phyloP scores from a whole-genome alignment of 352 stramenopile genomes.

The Pythium coloratum region DNA sequence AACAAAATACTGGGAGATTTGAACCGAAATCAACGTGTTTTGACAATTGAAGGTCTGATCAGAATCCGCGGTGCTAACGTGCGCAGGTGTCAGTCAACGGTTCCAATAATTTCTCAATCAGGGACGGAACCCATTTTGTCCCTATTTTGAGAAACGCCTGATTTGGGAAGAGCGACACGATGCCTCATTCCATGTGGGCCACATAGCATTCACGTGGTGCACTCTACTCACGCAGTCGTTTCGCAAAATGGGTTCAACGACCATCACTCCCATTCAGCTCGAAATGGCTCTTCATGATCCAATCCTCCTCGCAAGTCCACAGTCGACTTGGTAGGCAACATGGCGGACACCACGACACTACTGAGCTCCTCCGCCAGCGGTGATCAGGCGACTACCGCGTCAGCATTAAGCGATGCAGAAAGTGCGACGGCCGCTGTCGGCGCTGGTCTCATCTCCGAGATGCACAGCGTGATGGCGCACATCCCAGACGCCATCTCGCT shows the following conservation, averaged over 20 bases:
- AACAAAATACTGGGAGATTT: too few relatives aligned
- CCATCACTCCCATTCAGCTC: constrained; percentile 9
- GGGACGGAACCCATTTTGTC: background rate
- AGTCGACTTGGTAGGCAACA: constrained; percentile 1
- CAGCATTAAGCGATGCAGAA: constrained; percentile 23
- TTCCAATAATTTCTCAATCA: too few relatives aligned
- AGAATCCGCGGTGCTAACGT: too few relatives aligned
- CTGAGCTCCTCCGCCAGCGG: background rate
- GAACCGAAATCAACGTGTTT: background rate
- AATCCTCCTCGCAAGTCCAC: background rate
- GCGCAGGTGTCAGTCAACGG: too few relatives aligned
- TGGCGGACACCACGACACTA: constrained; percentile 9
- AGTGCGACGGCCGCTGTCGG: constrained; percentile 8
- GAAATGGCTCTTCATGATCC: constrained; percentile 7
- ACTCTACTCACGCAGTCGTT: constrained; percentile 1
- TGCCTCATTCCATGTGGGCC: too few relatives aligned
- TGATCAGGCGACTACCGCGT: background rate
- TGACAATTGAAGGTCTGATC: too few relatives aligned
- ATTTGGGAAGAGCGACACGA: too few relatives aligned
- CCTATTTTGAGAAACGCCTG: too few relatives aligned
- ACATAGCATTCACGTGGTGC: constrained; percentile 11
- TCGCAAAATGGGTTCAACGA: constrained; percentile 17
- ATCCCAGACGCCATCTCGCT: constrained; percentile 70
- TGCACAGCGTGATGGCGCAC: constrained; percentile 65
- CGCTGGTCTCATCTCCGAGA: constrained; percentile 53